A percentile compares a stretch with the other conserved stretches of the same genome.
These are phyloP conservation scores for Arabidopsis suecica DNA, from an alignment of 345 rosid species.

Conservation along the genomic window DNA sequence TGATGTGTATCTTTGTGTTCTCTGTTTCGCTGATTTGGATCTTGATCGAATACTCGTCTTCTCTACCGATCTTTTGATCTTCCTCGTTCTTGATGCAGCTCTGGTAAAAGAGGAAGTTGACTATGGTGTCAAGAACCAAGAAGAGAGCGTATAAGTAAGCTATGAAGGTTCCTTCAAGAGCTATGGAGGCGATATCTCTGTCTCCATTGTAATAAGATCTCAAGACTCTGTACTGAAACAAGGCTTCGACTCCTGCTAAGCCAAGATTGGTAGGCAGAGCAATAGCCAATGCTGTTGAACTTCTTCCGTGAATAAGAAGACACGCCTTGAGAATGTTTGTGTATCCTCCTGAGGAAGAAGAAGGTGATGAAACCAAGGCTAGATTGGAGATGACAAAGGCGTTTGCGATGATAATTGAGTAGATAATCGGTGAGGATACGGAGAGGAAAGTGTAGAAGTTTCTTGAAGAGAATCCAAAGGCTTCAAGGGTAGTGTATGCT, in stretches of 20 bases:
- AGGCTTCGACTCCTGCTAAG: constrained; percentile 73
- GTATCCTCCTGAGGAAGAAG: constrained; percentile 56
- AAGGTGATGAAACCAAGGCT: constrained; percentile 56
- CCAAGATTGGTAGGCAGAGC: constrained; percentile 64
- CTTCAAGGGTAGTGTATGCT: constrained; percentile 52
- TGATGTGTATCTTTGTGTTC: constrained; percentile 28
- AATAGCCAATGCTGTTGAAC: constrained; percentile 69
- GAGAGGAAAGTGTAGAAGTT: constrained; percentile 52
- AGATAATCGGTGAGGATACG: constrained; percentile 61
- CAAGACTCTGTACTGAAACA: constrained; percentile 68
- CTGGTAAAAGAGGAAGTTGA: constrained; percentile 61
- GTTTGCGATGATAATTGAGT: constrained; percentile 69
- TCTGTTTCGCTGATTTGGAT: constrained; percentile 52
- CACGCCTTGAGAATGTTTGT: constrained; percentile 67
- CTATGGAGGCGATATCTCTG: constrained; percentile 37
- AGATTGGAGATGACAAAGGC: constrained; percentile 65
- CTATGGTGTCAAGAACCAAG: constrained; percentile 72
- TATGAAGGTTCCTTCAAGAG: constrained; percentile 62
- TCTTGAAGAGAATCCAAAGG: constrained; percentile 52
- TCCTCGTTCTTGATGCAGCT: constrained; percentile 53
- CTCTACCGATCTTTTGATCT: constrained; percentile 35
- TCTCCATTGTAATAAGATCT: constrained; percentile 43
- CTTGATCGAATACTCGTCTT: constrained; percentile 40
- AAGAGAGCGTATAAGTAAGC: constrained; percentile 71
- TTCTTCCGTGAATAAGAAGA: constrained; percentile 61